Evolutionary conservation across 768 basidiomycete genomes (phyloP).

Genomic region (Lyophyllum shimeji): DNA sequence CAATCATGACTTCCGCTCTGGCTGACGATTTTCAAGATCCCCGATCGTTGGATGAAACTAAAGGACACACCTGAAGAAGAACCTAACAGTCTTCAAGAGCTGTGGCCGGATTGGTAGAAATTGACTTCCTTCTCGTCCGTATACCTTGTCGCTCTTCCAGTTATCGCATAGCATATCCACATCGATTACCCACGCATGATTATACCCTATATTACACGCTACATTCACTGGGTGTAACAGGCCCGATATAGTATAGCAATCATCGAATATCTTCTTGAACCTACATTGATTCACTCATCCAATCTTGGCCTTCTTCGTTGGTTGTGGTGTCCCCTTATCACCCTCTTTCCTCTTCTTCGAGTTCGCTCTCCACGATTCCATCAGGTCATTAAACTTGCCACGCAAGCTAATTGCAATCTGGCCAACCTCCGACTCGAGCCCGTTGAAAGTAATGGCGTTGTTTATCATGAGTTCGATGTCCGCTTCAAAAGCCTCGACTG

Average conservation of each 20-base stretch:
- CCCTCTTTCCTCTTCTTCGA: slow-evolving; percentile 76
- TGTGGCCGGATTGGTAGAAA: slow-evolving; percentile 66
- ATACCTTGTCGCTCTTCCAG: background rate
- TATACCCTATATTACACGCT: slow-evolving; percentile 30
- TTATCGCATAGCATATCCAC: background rate
- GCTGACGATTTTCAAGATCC: slow-evolving; percentile 48
- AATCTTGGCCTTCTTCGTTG: slow-evolving; percentile 66
- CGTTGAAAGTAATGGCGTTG: slow-evolving; percentile 91
- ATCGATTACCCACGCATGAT: slow-evolving; percentile 18
- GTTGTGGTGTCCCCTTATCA: slow-evolving; percentile 63
- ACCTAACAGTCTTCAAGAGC: slow-evolving; percentile 48
- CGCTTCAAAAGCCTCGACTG: slow-evolving; percentile 74
- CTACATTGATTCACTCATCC: slow-evolving; percentile 36
- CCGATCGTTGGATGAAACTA: slow-evolving; percentile 91
- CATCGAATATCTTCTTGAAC: slow-evolving; percentile 11
- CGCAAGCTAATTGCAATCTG: slow-evolving; percentile 49
- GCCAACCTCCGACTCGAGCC: slow-evolving; percentile 77
- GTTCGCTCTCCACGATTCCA: slow-evolving; percentile 47
- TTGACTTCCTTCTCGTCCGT: background rate
- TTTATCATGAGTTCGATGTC: slow-evolving; percentile 86
- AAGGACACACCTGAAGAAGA: slow-evolving; percentile 80
- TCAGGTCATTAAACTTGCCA: slow-evolving; percentile 53
- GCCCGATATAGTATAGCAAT: slow-evolving; percentile 10
- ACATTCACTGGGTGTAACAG: slow-evolving; percentile 18
- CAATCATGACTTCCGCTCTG: background rate